Evolutionary conservation across 2,329 filamentous ascomycete species (phyloP), one percentile per base, ranked within the genome.

Genomic region (Tolypocladium album): DNA sequence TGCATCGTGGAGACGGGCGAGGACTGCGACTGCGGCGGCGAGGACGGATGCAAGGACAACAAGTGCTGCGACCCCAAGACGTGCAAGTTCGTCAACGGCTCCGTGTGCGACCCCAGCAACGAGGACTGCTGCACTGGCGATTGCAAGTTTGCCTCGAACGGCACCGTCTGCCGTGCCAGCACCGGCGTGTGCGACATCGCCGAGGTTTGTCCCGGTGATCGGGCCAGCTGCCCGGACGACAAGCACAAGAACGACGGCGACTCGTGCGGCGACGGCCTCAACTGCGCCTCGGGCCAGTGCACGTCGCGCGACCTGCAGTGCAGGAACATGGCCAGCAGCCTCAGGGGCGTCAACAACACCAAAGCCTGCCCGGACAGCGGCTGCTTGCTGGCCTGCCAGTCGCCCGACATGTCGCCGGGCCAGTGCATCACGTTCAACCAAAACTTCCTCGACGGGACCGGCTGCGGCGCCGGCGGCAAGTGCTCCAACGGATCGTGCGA

Each of bases 1-100:
- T 94, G 94, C 59, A 97, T 99, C 65, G 94, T 99, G 57, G 94
- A 97, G 75, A 79, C 83, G 22, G 94, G 91, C 64, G 94, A 99
- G 75, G 89, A 99, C 58, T 99, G 94, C 74, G 94, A 99, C 74
- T 99, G 94, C 69, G 94, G 94, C 63, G 93, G 93, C 59, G 76
- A 79, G 17, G 74, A 78, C 17, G 84, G 83, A 45, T 99, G 94
- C 71, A 84, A 79, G 31, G 74, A 80, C 68, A 94, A 97, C 74
- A 69, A 72, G 17, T 99, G 94, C 79, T 99, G 94, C 75, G 82
- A 99, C 67, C 75, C 92, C 1, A 82, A 75, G 3, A 97, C 94
- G 0, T 99, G 94, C 83, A 90, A 87, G 68, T 97, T 96, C 79
- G 88, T 81, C 59, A 72, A 75, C 59, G 82, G 80, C 64, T 87